These are phyloP conservation scores for Phalaenopsis aphrodite DNA, from an alignment of 106 monocot species.

Conservation along the genomic window DNA sequence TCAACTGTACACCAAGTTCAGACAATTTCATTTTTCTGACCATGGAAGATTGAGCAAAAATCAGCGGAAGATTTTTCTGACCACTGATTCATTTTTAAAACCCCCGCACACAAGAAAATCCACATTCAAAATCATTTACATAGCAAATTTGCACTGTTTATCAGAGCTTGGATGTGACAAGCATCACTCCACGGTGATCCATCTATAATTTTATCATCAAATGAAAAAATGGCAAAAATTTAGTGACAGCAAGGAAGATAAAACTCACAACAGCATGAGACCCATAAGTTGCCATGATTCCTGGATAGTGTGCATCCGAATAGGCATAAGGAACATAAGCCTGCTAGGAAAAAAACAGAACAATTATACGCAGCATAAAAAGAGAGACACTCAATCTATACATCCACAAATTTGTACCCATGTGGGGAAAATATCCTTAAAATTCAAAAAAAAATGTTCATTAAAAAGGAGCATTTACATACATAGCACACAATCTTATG, in stretches of 20 bases:
- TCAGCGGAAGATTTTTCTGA: too few relatives aligned
- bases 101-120: too few relatives aligned
- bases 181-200: neutral
- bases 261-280: constrained; percentile 45
- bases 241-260: neutral
- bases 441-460: neutral
- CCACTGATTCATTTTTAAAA: too few relatives aligned
- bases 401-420: neutral
- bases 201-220: neutral
- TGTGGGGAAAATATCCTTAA: neutral
- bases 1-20: too few relatives aligned
- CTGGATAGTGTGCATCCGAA: constrained; percentile 40
- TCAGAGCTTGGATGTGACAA: neutral
- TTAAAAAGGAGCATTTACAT: too few relatives aligned
- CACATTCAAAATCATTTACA: too few relatives aligned
- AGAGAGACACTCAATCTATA: neutral
- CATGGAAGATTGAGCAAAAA: too few relatives aligned
- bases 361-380: neutral
- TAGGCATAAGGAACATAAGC: constrained; percentile 43
- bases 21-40: too few relatives aligned
- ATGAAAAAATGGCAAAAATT: neutral
- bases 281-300: constrained; percentile 40
- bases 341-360: constrained; percentile 18
- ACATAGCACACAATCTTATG: too few relatives aligned
- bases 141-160: neutral